These are phyloP conservation scores for Nematodospora valgi DNA, from an alignment of 805 yeast species.

Conservation along the genomic window DNA sequence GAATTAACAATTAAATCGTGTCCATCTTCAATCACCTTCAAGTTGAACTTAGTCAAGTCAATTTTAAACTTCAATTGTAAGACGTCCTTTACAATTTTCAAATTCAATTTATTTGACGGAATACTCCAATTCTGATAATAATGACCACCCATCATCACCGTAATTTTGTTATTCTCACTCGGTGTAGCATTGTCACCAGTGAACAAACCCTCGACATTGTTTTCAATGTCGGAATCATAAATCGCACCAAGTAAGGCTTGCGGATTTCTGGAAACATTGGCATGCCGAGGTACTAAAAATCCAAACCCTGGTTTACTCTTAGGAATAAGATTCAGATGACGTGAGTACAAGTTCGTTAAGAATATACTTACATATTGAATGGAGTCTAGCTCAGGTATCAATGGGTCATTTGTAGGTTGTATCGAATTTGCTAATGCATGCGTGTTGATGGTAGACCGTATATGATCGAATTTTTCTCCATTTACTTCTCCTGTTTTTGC, in stretches of 20 bases:
- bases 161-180: conserved; percentile 47
- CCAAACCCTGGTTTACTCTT: conserved; percentile 70
- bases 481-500: conserved; percentile 13
- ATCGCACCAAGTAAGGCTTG: conserved; percentile 70
- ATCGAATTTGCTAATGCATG: conserved; percentile 35
- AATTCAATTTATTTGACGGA: conserved; percentile 26
- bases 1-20: conserved; percentile 5
- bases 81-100: conserved; percentile 25
- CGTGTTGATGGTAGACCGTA: conserved; percentile 58
- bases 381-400: conserved; percentile 16
- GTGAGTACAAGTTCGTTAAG: conserved; percentile 64
- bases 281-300: conserved; percentile 65
- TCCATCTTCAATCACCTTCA: conserved; percentile 18
- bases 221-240: conserved; percentile 83
- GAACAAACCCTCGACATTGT: conserved; percentile 28
- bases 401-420: conserved; percentile 7
- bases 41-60: conserved; percentile 13
- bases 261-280: conserved; percentile 46
- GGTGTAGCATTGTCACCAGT: background rate
- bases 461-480: conserved; percentile 44
- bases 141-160: conserved; percentile 92
- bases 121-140: conserved; percentile 28
- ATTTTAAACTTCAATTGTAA: conserved; percentile 22
- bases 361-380: conserved; percentile 49
- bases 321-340: conserved; percentile 32